Percentiles rank a stretch among this genome's conserved stretches.
Conservation (phyloP, 108 stramenopile species). For the Skeletonema tropicum region DNA sequence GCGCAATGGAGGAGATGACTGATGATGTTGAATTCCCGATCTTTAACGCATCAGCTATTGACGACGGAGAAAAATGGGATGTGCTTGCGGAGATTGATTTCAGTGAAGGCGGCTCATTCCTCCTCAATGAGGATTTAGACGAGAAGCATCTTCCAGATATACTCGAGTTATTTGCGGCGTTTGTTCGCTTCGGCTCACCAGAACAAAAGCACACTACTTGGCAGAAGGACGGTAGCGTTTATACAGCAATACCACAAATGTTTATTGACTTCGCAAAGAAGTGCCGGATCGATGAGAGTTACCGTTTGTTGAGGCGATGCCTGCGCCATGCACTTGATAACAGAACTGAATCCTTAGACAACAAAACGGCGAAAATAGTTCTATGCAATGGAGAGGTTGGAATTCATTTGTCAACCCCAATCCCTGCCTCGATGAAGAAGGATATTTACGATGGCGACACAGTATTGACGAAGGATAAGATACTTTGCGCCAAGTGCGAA, state of each 20-base stretch:
- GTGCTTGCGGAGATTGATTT: slow-evolving; percentile 26
- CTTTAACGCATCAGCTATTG: slow-evolving; percentile 4
- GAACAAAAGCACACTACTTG: slow-evolving; percentile 20
- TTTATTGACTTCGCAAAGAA: slow-evolving; percentile 22
- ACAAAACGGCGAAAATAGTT: slow-evolving; percentile 22
- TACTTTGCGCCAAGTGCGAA: slow-evolving; percentile 9
- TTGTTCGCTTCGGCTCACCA: slow-evolving; percentile 7
- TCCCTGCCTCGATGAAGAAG: slow-evolving; percentile 35
- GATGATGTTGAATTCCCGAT: neutral
- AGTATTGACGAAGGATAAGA: slow-evolving; percentile 23
- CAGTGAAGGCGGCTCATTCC: slow-evolving; percentile 12
- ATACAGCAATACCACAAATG: slow-evolving; percentile 23
- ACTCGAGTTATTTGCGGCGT: slow-evolving; percentile 15
- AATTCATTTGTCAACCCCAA: slow-evolving; percentile 10
- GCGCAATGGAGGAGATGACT: slow-evolving; percentile 5
- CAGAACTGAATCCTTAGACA: slow-evolving; percentile 21
- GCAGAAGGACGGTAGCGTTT: slow-evolving; percentile 19
- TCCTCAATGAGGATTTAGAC: slow-evolving; percentile 11
- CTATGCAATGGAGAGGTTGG: slow-evolving; percentile 20
- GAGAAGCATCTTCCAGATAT: slow-evolving; percentile 14
- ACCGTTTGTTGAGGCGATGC: slow-evolving; percentile 17
- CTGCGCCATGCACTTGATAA: slow-evolving; percentile 19
- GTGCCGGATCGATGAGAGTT: slow-evolving; percentile 15
- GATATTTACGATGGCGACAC: slow-evolving; percentile 11
- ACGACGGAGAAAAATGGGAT: slow-evolving; percentile 10